phyloP scores from a whole-genome alignment of 2,329 filamentous ascomycete species.

The Apiospora sp. region DNA sequence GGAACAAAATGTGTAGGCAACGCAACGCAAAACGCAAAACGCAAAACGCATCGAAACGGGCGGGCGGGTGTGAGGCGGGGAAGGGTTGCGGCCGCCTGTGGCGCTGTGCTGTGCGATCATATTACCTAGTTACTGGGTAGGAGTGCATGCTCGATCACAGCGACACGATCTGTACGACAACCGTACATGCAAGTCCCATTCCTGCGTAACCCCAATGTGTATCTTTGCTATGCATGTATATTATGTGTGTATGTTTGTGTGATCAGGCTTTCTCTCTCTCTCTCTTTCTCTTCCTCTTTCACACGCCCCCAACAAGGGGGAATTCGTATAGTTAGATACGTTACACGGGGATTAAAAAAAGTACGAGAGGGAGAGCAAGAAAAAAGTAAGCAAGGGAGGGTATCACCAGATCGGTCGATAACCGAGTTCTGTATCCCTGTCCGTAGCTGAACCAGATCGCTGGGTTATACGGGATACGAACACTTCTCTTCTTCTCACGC shows the following conservation, averaged over 20 bases:
- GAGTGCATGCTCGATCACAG: neutral
- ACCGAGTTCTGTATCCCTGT: slow-evolving; percentile 33
- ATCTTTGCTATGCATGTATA: neutral
- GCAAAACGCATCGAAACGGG: neutral
- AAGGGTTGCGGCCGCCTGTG: neutral
- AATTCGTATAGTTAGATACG: neutral
- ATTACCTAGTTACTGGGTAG: neutral
- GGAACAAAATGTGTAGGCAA: neutral
- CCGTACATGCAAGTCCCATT: slow-evolving; percentile 9
- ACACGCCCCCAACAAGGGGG: neutral
- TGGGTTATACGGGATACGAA: slow-evolving; percentile 30
- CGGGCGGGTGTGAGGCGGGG: neutral
- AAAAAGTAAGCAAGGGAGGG: slow-evolving; percentile 8
- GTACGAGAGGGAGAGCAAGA: neutral
- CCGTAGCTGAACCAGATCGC: slow-evolving; percentile 41
- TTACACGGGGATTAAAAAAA: neutral
- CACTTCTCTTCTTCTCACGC: neutral
- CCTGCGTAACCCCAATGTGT: slow-evolving; percentile 15
- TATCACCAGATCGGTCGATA: slow-evolving; percentile 32
- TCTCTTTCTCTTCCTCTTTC: too few relatives aligned
- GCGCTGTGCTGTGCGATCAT: neutral
- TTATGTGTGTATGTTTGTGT: neutral
- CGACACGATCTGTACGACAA: slow-evolving; percentile 15
- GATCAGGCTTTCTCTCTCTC: neutral
- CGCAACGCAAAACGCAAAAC: neutral